Percentiles rank a stretch among this genome's conserved stretches.
Conservation (phyloP, 495 filamentous ascomycete species). For the Hypoxylon fuscum region DNA sequence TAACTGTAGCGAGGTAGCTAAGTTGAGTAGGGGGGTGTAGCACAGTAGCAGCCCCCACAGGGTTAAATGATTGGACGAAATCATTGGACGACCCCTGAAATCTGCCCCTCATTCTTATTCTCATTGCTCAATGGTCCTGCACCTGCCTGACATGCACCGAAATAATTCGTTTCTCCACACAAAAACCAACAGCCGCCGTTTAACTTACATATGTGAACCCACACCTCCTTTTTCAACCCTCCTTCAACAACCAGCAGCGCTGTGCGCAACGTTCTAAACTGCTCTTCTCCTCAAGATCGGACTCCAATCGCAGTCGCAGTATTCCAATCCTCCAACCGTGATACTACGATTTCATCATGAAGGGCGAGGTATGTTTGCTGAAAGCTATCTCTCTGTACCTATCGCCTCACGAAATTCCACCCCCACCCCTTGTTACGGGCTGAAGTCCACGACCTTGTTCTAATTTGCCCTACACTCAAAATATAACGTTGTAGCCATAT, state of each 20-base stretch:
- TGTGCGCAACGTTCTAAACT: conserved; percentile 37
- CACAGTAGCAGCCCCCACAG: conserved; percentile 17
- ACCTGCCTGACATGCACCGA: background rate
- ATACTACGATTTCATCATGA: conserved; percentile 44
- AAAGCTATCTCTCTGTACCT: too few relatives aligned
- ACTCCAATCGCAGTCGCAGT: conserved; percentile 31
- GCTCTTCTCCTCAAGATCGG: conserved; percentile 33
- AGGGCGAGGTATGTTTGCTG: conserved; percentile 48
- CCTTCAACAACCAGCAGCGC: conserved; percentile 36
- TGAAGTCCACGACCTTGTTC: conserved; percentile 7
- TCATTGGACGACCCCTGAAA: conserved; percentile 39
- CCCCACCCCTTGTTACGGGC: background rate
- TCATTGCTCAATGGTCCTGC: conserved; percentile 19
- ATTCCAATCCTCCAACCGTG: conserved; percentile 27
- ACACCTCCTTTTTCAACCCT: conserved; percentile 40
- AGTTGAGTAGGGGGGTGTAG: background rate
- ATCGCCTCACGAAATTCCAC: too few relatives aligned
- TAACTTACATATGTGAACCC: conserved; percentile 10
- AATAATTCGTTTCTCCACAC: conserved; percentile 18
- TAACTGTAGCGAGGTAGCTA: background rate
- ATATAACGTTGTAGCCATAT: conserved; percentile 7
- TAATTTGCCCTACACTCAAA: conserved; percentile 1
- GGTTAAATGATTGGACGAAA: conserved; percentile 24
- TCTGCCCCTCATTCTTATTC: conserved; percentile 38
- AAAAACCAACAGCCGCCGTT: conserved; percentile 25